These are phyloP conservation scores for Chaetothyriales sp. DNA, from an alignment of 2,329 filamentous ascomycete genomes.

Conservation along the genomic window DNA sequence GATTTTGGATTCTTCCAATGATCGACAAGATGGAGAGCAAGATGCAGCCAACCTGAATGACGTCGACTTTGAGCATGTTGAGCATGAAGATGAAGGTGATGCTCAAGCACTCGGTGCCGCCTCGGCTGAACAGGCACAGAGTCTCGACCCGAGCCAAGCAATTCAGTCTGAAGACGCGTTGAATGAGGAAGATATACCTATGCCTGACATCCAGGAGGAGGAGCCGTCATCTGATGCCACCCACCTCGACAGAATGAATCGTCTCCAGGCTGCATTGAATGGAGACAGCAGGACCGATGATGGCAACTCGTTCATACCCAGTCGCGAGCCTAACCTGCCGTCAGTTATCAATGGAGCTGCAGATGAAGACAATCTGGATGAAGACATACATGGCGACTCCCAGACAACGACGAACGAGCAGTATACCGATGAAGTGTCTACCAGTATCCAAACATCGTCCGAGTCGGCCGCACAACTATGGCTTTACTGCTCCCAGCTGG, in stretches of 20 bases:
- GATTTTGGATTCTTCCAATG: conserved; percentile 49
- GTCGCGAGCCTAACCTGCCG: conserved; percentile 10
- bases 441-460: conserved; percentile 27
- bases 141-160: conserved; percentile 77
- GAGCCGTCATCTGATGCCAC: conserved; percentile 14
- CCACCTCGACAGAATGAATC: conserved; percentile 23
- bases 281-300: conserved; percentile 29
- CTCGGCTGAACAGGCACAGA: conserved; percentile 69
- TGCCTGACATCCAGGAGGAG: conserved; percentile 36
- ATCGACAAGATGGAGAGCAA: conserved; percentile 38
- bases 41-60: conserved; percentile 54
- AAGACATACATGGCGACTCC: conserved; percentile 35
- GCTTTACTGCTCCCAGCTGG: conserved; percentile 69
- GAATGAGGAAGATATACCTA: conserved; percentile 40
- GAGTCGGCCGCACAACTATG: conserved; percentile 59
- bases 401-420: conserved; percentile 28
- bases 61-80: conserved; percentile 85
- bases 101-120: conserved; percentile 83
- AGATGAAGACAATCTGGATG: conserved; percentile 29
- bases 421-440: conserved; percentile 37
- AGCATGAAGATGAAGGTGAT: conserved; percentile 69
- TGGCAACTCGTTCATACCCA: conserved; percentile 40
- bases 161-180: conserved; percentile 51
- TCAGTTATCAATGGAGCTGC: not conserved
- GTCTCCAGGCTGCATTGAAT: conserved; percentile 20